Base-by-base conservation (phyloP, 2,329 filamentous ascomycete genomes). In the Trichoderma lentiforme region DNA sequence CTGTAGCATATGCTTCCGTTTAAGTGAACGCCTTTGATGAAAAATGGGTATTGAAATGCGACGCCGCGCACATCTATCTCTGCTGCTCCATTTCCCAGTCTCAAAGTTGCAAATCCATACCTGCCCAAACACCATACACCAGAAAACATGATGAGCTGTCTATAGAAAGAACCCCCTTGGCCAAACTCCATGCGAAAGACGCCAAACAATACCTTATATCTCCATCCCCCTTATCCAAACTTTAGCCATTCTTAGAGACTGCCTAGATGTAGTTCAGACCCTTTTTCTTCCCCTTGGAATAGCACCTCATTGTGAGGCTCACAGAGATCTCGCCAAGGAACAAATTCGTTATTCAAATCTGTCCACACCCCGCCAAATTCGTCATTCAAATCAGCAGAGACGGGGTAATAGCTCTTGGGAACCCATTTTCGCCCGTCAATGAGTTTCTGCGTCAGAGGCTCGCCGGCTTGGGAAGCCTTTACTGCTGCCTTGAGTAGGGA, bases 351-450 rank as follows among this genome's bases (percentile, higher is more conserved):
- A 6, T 74, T 12, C 3, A 67, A 71, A 11, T 76, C 74, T 1
- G 76, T 74, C 76, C 76, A 78, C 0, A 73, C 74, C 3, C 77
- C 79, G 6, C 77, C 79, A 12, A 76, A 72, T 24, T 75, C 73
- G 28, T 74, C 73, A 2, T 70, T 51, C 0, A 73, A 34, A 5
- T 56, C 51, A 3, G 72, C n/a, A 7, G 6, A 36, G 5, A 53
- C 58, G 1, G 77, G 76, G 34, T 75, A 76, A 6, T 18, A 32
- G 8, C 28, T 65, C 51, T 75, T 75, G 12, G 76, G 66, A 26
- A 74, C 68, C 81, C 81, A 82, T 43, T 60, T 75, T 21, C 80
- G 77, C 11, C 77, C 78, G 32, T 82, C 77, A 15, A 82, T 79
- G 65, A 76, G 74, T 26, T 75, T 73, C 12, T 76, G 57, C 1